Evolutionary conservation across 331 rosid genomes (phyloP).

Genomic region (Rosa hybrid): DNA sequence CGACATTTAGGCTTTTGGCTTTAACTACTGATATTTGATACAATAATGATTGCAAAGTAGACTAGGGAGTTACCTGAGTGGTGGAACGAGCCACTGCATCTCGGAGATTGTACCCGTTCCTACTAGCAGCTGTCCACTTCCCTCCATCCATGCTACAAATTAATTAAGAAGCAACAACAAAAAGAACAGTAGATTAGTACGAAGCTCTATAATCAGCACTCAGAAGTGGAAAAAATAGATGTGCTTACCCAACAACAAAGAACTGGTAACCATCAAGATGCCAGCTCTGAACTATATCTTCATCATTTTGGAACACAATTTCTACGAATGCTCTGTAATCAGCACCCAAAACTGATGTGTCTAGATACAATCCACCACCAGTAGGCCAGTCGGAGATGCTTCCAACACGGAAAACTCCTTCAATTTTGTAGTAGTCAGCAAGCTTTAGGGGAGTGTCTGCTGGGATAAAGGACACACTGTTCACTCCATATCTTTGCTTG

Average conservation of each 20-base stretch:
- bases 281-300: slow-evolving; percentile 76
- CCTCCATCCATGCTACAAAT: slow-evolving; percentile 94
- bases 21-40: not conserved
- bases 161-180: not conserved
- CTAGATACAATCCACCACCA: slow-evolving; percentile 87
- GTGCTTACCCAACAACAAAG: slow-evolving; percentile 90
- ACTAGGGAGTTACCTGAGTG: slow-evolving; percentile 53
- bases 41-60: not conserved
- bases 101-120: slow-evolving; percentile 78
- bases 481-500: slow-evolving; percentile 88
- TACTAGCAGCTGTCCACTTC: slow-evolving; percentile 66
- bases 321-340: slow-evolving; percentile 80
- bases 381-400: slow-evolving; percentile 79
- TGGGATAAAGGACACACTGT: slow-evolving; percentile 78
- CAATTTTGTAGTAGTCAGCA: slow-evolving; percentile 85
- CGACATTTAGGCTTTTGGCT: not conserved
- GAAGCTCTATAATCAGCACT: not conserved
- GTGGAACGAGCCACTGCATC: slow-evolving; percentile 93
- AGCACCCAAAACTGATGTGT: slow-evolving; percentile 82
- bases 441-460: slow-evolving; percentile 92
- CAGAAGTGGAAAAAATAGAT: not conserved
- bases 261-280: slow-evolving; percentile 94
- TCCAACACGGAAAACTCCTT: slow-evolving; percentile 76
- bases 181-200: not conserved
- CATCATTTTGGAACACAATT: slow-evolving; percentile 90